These are phyloP conservation scores for Sordariomycetes sp. DNA, from an alignment of 2,329 filamentous ascomycete genomes.

Conservation along the genomic window DNA sequence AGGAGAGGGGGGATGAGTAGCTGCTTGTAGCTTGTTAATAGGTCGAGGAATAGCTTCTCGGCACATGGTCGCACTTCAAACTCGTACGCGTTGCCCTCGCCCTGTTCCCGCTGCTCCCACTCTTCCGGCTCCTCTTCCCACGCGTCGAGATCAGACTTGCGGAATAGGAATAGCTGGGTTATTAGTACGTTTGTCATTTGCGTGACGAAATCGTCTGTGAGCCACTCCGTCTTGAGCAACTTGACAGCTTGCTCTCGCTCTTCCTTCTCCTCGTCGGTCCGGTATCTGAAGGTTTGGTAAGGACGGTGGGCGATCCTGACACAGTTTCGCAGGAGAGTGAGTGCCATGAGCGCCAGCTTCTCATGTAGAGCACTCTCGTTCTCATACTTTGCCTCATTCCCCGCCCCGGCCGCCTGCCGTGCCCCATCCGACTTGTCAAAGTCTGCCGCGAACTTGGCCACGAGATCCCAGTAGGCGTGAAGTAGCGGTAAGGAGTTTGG, in stretches of 20 bases:
- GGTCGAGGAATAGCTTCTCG: slow-evolving; percentile 85
- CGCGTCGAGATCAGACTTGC: slow-evolving; percentile 69
- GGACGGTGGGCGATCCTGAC: slow-evolving; percentile 76
- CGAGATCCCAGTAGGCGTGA: slow-evolving; percentile 73
- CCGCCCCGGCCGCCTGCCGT: slow-evolving; percentile 23
- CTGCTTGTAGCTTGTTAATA: slow-evolving; percentile 79
- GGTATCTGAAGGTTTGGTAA: slow-evolving; percentile 71
- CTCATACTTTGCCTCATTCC: slow-evolving; percentile 29
- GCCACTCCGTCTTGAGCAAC: slow-evolving; percentile 57
- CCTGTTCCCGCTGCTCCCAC: slow-evolving; percentile 86
- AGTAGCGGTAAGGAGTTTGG: slow-evolving; percentile 68
- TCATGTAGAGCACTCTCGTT: slow-evolving; percentile 56
- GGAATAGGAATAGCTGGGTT: slow-evolving; percentile 78
- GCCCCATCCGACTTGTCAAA: slow-evolving; percentile 51
- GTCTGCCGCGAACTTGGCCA: slow-evolving; percentile 61
- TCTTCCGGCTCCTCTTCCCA: slow-evolving; percentile 95
- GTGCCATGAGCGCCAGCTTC: slow-evolving; percentile 67
- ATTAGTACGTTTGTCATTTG: slow-evolving; percentile 78
- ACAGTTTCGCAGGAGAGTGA: slow-evolving; percentile 71
- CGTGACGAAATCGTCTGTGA: slow-evolving; percentile 64
- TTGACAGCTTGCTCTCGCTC: slow-evolving; percentile 60
- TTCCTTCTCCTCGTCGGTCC: slow-evolving; percentile 57
- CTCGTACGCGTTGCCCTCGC: slow-evolving; percentile 74
- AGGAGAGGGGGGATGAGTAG: slow-evolving; percentile 69
- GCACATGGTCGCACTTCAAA: slow-evolving; percentile 87